Percentiles rank a stretch among this genome's conserved stretches.
Conservation (phyloP, 176 grass and related monocot genomes). For the Luzula sylvatica region DNA sequence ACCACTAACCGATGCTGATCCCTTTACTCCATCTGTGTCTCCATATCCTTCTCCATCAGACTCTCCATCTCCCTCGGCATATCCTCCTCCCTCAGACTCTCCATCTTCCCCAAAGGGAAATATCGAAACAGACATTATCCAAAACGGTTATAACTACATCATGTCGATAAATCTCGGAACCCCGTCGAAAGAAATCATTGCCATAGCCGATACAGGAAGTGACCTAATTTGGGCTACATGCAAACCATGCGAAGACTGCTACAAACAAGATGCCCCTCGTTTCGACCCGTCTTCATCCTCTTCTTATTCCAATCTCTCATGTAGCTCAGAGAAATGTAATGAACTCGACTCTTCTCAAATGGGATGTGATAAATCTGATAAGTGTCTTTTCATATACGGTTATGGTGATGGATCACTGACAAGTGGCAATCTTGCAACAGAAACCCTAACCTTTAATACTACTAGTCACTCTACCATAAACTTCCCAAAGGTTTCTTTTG, state of each 20-base stretch:
- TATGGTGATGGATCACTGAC: conserved; percentile 47
- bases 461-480: background rate
- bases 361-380: conserved; percentile 4
- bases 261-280: background rate
- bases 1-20: background rate
- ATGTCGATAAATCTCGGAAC: conserved; percentile 35
- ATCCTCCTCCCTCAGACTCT: background rate
- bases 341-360: background rate
- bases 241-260: background rate
- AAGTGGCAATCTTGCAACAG: conserved; percentile 31
- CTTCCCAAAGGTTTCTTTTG: conserved; percentile 25
- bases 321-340: conserved; percentile 15
- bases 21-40: background rate
- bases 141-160: conserved; percentile 33
- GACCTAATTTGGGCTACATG: conserved; percentile 50
- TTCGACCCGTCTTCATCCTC: conserved; percentile 26
- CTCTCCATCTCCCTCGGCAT: background rate
- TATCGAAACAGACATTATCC: conserved; percentile 22
- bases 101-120: background rate
- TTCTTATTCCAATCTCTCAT: conserved; percentile 27
- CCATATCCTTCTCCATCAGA: background rate
- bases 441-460: conserved; percentile 45
- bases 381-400: conserved; percentile 32
- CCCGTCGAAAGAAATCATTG: conserved; percentile 23
- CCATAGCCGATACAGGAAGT: conserved; percentile 52